Evolutionary conservation across 208 protist species (phyloP), one percentile per base, ranked within the genome.

Genomic region (Leptomonas seymouri): DNA sequence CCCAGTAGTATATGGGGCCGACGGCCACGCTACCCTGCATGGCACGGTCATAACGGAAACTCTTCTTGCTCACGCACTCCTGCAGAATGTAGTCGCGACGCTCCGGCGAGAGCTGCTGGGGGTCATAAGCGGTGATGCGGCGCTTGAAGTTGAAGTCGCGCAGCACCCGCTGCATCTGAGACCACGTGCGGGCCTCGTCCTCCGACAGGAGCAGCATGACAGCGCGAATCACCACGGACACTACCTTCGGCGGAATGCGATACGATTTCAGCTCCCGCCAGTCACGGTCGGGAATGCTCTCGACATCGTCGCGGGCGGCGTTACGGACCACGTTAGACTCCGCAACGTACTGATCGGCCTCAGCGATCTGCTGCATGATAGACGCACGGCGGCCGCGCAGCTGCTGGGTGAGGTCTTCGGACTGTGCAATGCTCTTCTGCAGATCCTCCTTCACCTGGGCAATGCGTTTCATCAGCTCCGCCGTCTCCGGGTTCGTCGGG

Each of bases 241-340:
- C 86, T 84, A 92, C 90, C 73, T 86, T 91, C 31, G 90, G 86
- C n/a, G 90, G 85, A 5, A 82, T 67, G 39, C 90, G 81, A 73
- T 95, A 95, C 14, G 90, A 93, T 79, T 92, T 93, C n/a, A 95
- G 80, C 78, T 95, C 90, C 25, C 92, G 82, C 90, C 90, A 95
- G 76, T 93, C 75, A 46, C 73, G 56, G 60, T 92, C 84, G 4
- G 87, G 80, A 34, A 95, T 95, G 58, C 62, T 89, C 57, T 90
- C 85, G 15, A 95, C 87, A 60, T 95, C 90, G 20, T 81, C 80
- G 31, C 84, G 64, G 5, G 90, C 85, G 49, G 87, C 85, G 28
- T 80, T 56, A 21, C 82, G 72, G 9, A 85, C 77, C 31, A 74
- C 86, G 39, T 83, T 76, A 2, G 90, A 90, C 66, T 95, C 80